phyloP scores from a whole-genome alignment of 352 stramenopile genomes.

The Vaucheria bursata region DNA sequence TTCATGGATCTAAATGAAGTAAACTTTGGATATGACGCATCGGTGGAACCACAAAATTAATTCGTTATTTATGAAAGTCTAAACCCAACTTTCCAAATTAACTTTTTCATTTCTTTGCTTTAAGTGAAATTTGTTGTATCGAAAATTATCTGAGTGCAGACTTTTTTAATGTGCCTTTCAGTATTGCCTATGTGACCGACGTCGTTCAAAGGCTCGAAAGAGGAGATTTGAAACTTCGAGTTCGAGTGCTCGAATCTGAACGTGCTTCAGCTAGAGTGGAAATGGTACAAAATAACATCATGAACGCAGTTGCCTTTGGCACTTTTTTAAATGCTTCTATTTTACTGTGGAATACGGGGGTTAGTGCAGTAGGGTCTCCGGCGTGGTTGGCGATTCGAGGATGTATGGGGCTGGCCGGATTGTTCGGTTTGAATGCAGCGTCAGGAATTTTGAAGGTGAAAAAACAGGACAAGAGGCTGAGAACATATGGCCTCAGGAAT shows the following conservation, averaged over 20 bases:
- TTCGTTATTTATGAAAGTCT: too few relatives aligned
- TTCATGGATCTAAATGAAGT: too few relatives aligned
- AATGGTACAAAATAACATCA: slow-evolving; percentile 57
- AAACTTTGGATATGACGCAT: too few relatives aligned
- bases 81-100: too few relatives aligned
- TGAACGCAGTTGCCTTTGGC: slow-evolving; percentile 45
- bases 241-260: slow-evolving; percentile 61
- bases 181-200: slow-evolving; percentile 66
- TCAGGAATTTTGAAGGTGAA: background rate
- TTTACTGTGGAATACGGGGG: background rate
- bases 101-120: too few relatives aligned
- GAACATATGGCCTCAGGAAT: background rate
- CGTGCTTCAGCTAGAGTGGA: slow-evolving; percentile 57
- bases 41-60: too few relatives aligned
- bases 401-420: background rate
- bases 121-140: too few relatives aligned
- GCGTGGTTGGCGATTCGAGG: background rate
- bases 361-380: background rate
- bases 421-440: background rate
- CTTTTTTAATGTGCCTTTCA: too few relatives aligned
- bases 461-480: background rate
- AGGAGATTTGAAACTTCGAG: slow-evolving; percentile 65
- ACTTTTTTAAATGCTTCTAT: background rate
- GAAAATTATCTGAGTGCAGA: too few relatives aligned
- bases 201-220: slow-evolving; percentile 60